Evolutionary conservation across 2,329 filamentous ascomycete species (phyloP), one percentile per base, ranked within the genome.

Genomic region (Ascochyta fabae): DNA sequence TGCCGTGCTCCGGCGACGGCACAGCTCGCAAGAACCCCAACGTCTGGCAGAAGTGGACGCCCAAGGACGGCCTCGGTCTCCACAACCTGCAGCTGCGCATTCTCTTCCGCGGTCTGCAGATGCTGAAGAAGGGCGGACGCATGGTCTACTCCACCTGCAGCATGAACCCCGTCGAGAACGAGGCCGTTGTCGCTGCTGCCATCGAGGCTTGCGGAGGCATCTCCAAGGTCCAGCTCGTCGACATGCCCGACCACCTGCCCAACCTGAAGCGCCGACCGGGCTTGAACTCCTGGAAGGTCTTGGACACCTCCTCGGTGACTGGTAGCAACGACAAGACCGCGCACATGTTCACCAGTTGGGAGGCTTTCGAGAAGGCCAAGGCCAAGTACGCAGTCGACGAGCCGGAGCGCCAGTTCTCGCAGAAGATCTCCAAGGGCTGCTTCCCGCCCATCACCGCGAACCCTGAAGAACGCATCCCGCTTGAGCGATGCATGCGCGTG

Each of bases 121-220:
- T 99, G 87, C 86, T 99, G 64, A 98, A 97, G 81, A 89, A 92
- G 52, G 94, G 95, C 36, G 95, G 95, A 47, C 87, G 93, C 60
- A 91, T 98, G 26, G 94, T 99, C 48, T 99, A 98, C 80, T 98
- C 94, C 3, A 99, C 95, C 19, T 99, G 95, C 83, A 97, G 92
- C 76, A 92, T 99, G 90, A 99, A 99, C 78, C 95, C 95, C 0
- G 87, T 98, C 26, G 95, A 99, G 80, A 96, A 99, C 70, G 95
- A 99, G 78, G 89, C 95, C 6, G 92, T 98, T 15, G 82, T 99
- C 57, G 87, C 91, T 1, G 88, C 89, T 24, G 95, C 95, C 10
- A 93, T 99, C 66, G 89, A 92, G 66, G 86, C 93, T 53, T 98
- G 93, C 69, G 95, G 95, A 59, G 95, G 95, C 3, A 78, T 86